Conservation (phyloP, 345 rosid genomes). For the Gossypium bickii region DNA sequence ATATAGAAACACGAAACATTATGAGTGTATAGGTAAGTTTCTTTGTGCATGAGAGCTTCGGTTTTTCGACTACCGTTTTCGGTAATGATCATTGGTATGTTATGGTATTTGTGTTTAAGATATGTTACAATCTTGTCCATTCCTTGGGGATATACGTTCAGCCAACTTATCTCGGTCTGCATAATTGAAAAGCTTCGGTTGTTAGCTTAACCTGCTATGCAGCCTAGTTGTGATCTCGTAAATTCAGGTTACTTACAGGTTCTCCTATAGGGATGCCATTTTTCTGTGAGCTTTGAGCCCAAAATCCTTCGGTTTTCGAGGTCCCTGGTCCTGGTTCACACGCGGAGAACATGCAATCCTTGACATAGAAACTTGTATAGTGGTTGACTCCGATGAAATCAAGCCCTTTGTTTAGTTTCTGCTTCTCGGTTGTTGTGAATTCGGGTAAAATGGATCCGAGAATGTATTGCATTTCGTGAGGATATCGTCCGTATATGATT, state of each 20-base stretch:
- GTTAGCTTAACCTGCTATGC: not conserved
- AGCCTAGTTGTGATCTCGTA: not conserved
- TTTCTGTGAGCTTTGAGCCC: slow-evolving; percentile 33
- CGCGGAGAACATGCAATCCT: slow-evolving; percentile 46
- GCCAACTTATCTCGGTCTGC: slow-evolving; percentile 17
- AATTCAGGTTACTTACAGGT: slow-evolving; percentile 35
- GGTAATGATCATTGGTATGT: slow-evolving; percentile 51
- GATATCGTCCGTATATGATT: slow-evolving; percentile 53
- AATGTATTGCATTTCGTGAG: slow-evolving; percentile 45
- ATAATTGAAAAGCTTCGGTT: not conserved
- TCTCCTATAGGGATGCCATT: slow-evolving; percentile 44
- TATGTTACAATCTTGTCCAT: slow-evolving; percentile 45
- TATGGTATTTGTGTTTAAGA: slow-evolving; percentile 39
- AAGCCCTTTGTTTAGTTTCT: slow-evolving; percentile 28
- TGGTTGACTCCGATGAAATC: slow-evolving; percentile 75
- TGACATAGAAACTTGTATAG: slow-evolving; percentile 46
- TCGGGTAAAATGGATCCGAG: slow-evolving; percentile 41
- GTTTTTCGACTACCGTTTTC: slow-evolving; percentile 42
- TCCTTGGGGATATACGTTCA: slow-evolving; percentile 42
- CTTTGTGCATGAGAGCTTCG: not conserved
- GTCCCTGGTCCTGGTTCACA: slow-evolving; percentile 50
- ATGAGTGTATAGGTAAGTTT: no score
- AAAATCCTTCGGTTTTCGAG: slow-evolving; percentile 44
- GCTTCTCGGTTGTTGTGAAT: slow-evolving; percentile 41
- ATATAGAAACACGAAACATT: not conserved